These are phyloP conservation scores for Amphirosellinia nigrospora DNA, from an alignment of 495 filamentous ascomycete genomes.

Conservation along the genomic window DNA sequence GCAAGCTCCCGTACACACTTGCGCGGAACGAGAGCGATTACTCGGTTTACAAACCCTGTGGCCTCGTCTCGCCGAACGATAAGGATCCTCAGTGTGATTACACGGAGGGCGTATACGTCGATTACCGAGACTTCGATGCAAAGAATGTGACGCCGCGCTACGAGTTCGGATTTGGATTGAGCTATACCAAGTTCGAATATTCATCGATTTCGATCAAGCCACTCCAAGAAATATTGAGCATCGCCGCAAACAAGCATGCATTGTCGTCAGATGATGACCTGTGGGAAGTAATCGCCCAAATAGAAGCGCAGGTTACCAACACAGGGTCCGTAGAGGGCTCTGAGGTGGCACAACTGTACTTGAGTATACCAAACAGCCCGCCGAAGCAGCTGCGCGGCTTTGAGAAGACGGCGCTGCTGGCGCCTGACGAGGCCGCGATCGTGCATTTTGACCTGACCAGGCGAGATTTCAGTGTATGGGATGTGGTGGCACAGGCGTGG, in stretches of 20 bases:
- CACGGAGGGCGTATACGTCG: conserved; percentile 66
- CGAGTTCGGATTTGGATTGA: conserved; percentile 74
- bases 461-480: conserved; percentile 73
- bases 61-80: conserved; percentile 50
- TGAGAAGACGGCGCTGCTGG: conserved; percentile 67
- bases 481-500: conserved; percentile 82
- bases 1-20: conserved; percentile 74
- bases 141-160: conserved; percentile 67
- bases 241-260: conserved; percentile 56
- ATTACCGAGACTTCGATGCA: conserved; percentile 71
- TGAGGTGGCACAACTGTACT: conserved; percentile 78
- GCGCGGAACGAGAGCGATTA: conserved; percentile 70
- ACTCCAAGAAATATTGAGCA: conserved; percentile 27
- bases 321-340: conserved; percentile 67
- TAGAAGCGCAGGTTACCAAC: conserved; percentile 69
- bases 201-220: conserved; percentile 48
- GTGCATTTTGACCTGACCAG: conserved; percentile 74
- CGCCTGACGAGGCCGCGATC: conserved; percentile 55
- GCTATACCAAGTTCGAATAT: conserved; percentile 70
- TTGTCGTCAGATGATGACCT: conserved; percentile 62
- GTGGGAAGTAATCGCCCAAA: conserved; percentile 63
- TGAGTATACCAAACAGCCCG: conserved; percentile 63
- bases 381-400: conserved; percentile 75
- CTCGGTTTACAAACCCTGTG: conserved; percentile 42
- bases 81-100: conserved; percentile 65